Conservation (phyloP, 495 filamentous ascomycete genomes). For the Zalerion maritima region DNA sequence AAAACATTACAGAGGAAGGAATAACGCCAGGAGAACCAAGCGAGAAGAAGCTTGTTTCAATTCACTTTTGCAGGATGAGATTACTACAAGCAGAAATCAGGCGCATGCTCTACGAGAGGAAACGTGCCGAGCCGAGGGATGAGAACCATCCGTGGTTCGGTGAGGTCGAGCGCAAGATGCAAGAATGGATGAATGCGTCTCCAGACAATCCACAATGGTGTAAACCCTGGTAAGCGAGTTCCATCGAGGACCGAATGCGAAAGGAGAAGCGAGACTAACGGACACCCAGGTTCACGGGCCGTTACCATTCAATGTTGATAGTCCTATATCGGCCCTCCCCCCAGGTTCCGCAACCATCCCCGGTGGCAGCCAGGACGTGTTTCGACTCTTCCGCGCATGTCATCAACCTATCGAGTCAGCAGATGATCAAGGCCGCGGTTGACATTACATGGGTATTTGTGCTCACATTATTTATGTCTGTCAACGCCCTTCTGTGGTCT, state of each 20-base stretch:
- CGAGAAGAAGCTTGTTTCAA: conserved; percentile 67
- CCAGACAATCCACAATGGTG: conserved; percentile 34
- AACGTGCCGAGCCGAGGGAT: conserved; percentile 51
- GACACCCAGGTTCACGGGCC: conserved; percentile 49
- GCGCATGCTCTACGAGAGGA: conserved; percentile 67
- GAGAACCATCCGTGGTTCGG: conserved; percentile 76
- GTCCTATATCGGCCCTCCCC: conserved; percentile 77
- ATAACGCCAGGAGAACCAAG: conserved; percentile 52
- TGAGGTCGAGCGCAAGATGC: conserved; percentile 61
- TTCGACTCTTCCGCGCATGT: conserved; percentile 71
- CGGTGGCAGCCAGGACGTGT: conserved; percentile 57
- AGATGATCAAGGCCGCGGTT: conserved; percentile 56
- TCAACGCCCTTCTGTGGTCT: conserved; percentile 80
- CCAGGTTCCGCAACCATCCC: conserved; percentile 71
- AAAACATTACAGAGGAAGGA: conserved; percentile 64
- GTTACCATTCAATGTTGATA: conserved; percentile 72
- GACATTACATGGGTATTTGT: conserved; percentile 90
- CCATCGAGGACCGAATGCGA: neutral
- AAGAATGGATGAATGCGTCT: conserved; percentile 46
- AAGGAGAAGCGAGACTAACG: conserved; percentile 8
- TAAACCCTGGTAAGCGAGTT: conserved; percentile 37
- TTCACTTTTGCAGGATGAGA: conserved; percentile 89
- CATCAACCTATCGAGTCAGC: conserved; percentile 59
- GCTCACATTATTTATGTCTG: conserved; percentile 68
- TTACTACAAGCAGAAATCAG: conserved; percentile 76